Base-by-base conservation (phyloP, 2,329 filamentous ascomycete genomes). In the Alternaria triticimaculans region DNA sequence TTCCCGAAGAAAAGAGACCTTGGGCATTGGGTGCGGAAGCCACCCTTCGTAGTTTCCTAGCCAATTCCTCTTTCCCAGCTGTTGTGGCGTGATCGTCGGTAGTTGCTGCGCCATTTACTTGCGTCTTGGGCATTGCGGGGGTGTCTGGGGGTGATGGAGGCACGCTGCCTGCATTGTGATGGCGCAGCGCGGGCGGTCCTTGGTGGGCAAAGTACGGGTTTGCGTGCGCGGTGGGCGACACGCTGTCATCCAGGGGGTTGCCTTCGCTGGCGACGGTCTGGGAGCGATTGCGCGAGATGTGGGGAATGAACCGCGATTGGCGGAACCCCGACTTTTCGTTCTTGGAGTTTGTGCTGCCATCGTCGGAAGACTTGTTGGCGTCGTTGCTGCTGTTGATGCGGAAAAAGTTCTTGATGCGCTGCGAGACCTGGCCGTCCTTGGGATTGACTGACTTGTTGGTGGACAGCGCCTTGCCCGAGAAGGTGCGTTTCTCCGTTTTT, bases 191-290 rank as follows among this genome's bases (percentile, higher is more conserved):
- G 5, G 96, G 96, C 73, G 94, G 94, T 61, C 96, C 96, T 82
- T 99, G 96, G 79, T 98, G 96, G 70, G 90, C 92, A 81, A 98
- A 99, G 82, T 99, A 99, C 18, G 96, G 96, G 80, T 99, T 99
- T 68, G 94, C 95, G 77, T 95, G 90, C 55, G 94, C 95, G 5
- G 94, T 98, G 25, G 96, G 96, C 76, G 94, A 97, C 75, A 97
- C 86, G 65, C 88, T 86, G 80, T 97, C 94, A 72, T 97, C 95
- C 69, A 97, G 87, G 62, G 91, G 88, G 78, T 97, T 94, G 72
- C 94, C 94, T 82, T 97, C 95, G 82, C 94, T 97, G 71, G 93
- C 93, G 60, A 96, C 92, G 25, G 95, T 98, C 64, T 92, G 90
- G 37, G 94, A 96, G 74, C 95, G 90, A 78, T 95, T 93, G 72